Evolutionary conservation across 352 stramenopile species (phyloP), one percentile per base, ranked within the genome.

Genomic region (Ophiocytium majus): DNA sequence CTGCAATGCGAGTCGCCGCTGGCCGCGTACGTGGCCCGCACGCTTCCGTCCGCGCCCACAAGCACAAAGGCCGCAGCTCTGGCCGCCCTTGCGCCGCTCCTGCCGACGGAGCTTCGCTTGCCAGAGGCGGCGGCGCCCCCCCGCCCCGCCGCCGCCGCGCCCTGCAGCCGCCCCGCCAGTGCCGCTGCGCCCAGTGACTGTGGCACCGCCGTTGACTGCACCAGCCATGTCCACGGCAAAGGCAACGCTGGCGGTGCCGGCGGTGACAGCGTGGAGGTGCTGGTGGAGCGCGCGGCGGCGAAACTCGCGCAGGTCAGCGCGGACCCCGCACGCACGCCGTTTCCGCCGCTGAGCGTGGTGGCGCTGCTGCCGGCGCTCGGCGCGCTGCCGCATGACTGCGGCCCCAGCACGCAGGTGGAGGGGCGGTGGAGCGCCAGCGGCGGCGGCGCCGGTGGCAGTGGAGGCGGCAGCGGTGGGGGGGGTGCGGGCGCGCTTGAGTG

Each of bases 381-480:
- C 34, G 64, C 64, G 64, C n/a, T n/a, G n/a, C 64, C 81, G 32
- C 82, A 86, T 50, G 79, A 43, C 75, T 86, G 82, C 36, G 50
- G 57, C 28, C 82, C 82, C n/a, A 86, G 82, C 82, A 74, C 79
- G 75, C 82, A 86, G 50, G 74, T 86, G 35, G 82, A 86, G 36
- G 82, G 50, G 1, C 63, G 34, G 1, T 71, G 49, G 14, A 32
- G 28, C 33, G 49, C n/a, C 17, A 10, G 36, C n/a, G 17, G 36
- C 35, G 43, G 36, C 49, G 1, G 17, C 19, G 14, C 76, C 10
- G 10, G 34, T n/a, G n/a, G n/a, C n/a, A n/a, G n/a, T n/a, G n/a
- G n/a, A n/a, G n/a, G n/a, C n/a, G n/a, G n/a, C n/a, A n/a, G n/a
- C n/a, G n/a, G n/a, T n/a, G n/a, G n/a, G n/a, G n/a, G n/a, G n/a